These are phyloP conservation scores for Dendrobium catenatum DNA, from an alignment of 106 monocot genomes.

Conservation along the genomic window DNA sequence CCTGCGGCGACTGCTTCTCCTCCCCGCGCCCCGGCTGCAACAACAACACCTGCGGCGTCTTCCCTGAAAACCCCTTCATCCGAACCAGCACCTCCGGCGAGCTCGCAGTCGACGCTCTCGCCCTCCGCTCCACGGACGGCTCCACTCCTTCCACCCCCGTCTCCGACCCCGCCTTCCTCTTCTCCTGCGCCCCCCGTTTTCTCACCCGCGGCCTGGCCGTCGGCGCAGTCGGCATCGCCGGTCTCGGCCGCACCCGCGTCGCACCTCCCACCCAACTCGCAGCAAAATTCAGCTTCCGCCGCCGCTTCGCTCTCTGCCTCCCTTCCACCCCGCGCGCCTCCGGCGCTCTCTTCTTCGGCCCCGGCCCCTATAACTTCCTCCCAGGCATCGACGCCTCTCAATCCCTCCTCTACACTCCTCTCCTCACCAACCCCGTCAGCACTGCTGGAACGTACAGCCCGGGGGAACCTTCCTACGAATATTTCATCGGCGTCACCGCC, in stretches of 20 bases:
- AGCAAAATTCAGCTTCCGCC: constrained; percentile 29
- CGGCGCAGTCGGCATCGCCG: constrained; percentile 34
- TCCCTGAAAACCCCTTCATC: constrained; percentile 40
- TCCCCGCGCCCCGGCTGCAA: constrained; percentile 28
- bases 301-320: constrained; percentile 62
- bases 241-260: constrained; percentile 35
- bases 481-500: constrained; percentile 55
- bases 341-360: constrained; percentile 70
- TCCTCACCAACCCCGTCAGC: constrained; percentile 61
- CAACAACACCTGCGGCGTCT: constrained; percentile 35
- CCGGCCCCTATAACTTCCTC: constrained; percentile 45
- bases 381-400: constrained; percentile 36
- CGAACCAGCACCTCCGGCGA: constrained; percentile 26
- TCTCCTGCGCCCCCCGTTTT: constrained; percentile 33
- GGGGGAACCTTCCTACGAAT: constrained; percentile 56
- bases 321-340: constrained; percentile 5
- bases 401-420: constrained; percentile 53
- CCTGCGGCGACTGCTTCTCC: constrained; percentile 19
- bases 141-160: constrained; percentile 20
- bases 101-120: constrained; percentile 33
- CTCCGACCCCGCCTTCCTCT: constrained; percentile 24
- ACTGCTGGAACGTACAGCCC: constrained; percentile 25
- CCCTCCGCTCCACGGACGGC: constrained; percentile 43
- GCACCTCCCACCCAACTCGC: constrained; percentile 46
- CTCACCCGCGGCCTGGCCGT: constrained; percentile 35